Conservation (phyloP, 805 yeast species). For the Kazachstania psychrophila region DNA sequence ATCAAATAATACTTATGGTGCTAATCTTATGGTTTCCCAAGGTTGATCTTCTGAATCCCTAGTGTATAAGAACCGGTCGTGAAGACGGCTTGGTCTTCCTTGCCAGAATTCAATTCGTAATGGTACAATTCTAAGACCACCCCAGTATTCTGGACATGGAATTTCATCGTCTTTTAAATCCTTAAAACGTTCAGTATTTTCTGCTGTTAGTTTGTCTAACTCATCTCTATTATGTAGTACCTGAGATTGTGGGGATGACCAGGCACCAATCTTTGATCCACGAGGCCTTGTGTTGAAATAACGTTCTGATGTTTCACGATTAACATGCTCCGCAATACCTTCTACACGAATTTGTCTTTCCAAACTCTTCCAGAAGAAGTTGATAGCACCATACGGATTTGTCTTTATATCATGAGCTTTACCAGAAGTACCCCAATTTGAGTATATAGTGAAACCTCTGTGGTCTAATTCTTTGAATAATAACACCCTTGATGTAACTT, state of each 20-base stretch:
- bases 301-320: slow-evolving; percentile 60
- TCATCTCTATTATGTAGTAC: slow-evolving; percentile 49
- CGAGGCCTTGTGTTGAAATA: slow-evolving; percentile 84
- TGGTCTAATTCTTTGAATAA: slow-evolving; percentile 81
- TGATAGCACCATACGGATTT: slow-evolving; percentile 73
- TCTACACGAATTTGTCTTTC: slow-evolving; percentile 93
- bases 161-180: slow-evolving; percentile 38
- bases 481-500: slow-evolving; percentile 76
- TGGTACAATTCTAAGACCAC: slow-evolving; percentile 83
- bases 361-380: slow-evolving; percentile 82
- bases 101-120: slow-evolving; percentile 95
- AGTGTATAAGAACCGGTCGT: slow-evolving; percentile 72
- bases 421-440: slow-evolving; percentile 84
- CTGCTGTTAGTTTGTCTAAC: slow-evolving; percentile 44
- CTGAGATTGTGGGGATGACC: slow-evolving; percentile 87
- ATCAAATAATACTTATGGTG: slow-evolving; percentile 40
- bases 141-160: slow-evolving; percentile 93
- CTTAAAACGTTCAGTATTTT: slow-evolving; percentile 48
- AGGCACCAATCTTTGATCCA: slow-evolving; percentile 89
- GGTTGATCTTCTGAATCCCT: slow-evolving; percentile 42
- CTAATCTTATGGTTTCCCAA: slow-evolving; percentile 62
- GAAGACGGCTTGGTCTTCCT: slow-evolving; percentile 81
- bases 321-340: slow-evolving; percentile 67
- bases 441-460: slow-evolving; percentile 74
- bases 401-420: slow-evolving; percentile 60